Conservation (phyloP, 129 eudicot species). For the Arctium lappa region DNA sequence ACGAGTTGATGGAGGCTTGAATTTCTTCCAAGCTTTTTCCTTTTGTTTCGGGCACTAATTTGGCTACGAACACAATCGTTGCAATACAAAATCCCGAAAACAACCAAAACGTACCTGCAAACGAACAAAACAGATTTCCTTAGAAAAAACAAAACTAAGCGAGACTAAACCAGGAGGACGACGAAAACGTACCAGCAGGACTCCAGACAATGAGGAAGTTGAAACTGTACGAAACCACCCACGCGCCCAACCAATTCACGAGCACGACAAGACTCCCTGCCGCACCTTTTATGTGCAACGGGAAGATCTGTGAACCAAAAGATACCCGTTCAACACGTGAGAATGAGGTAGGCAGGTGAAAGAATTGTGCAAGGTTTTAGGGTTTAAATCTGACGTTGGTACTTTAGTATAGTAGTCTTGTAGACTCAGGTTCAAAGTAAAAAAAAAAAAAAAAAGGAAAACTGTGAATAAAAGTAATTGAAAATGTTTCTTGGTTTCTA, state of each 20-base stretch:
- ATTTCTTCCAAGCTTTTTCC: conserved; percentile 85
- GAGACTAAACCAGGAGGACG: background rate
- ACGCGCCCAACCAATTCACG: conserved; percentile 88
- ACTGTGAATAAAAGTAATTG: background rate
- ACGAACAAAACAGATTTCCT: background rate
- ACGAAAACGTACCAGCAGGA: conserved; percentile 49
- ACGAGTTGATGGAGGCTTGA: conserved; percentile 54
- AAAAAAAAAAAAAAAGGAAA: background rate
- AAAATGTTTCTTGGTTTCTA: background rate
- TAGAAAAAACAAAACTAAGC: background rate
- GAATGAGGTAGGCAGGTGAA: background rate
- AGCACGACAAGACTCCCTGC: conserved; percentile 82
- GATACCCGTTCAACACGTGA: background rate
- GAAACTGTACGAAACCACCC: conserved; percentile 81
- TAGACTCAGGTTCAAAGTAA: background rate
- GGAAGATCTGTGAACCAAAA: conserved; percentile 63
- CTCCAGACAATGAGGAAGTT: conserved; percentile 83
- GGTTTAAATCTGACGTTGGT: background rate
- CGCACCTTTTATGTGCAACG: conserved; percentile 67
- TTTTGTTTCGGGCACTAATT: conserved; percentile 81
- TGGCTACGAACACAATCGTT: conserved; percentile 58
- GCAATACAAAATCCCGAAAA: conserved; percentile 53
- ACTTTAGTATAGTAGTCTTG: background rate
- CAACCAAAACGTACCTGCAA: conserved; percentile 62
- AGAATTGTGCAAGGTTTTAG: background rate